Evolutionary conservation across 257 asterid genomes (phyloP), one percentile per base, ranked within the genome.

Genomic region (Capsicum baccatum): DNA sequence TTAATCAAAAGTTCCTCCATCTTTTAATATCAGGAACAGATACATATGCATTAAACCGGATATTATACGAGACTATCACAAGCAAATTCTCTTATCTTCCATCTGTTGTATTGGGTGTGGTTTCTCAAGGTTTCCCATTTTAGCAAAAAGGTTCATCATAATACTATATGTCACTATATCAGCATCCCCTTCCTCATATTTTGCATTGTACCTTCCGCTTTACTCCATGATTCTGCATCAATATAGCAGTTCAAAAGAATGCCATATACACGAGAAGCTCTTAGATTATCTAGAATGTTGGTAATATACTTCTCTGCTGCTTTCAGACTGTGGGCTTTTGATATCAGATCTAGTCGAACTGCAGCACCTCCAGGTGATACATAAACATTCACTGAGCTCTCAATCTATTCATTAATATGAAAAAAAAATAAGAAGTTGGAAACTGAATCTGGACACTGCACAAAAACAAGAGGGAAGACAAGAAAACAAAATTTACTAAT

Each of bases 1-100:
- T 86, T 89, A 87, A 64, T 76, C 82, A 90, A 10, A 71, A 90
- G 86, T 52, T 81, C 85, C 78, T 92, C 93, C 93, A 92, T 89
- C 54, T 68, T 83, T 52, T 50, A 6, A 83, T 44, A 60, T 90
- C 89, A 17, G 67, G 79, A 35, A 81, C 79, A 68, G 82, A 81
- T 35, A 85, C 86, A 67, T 84, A 89, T 0, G 88, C 88, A 47
- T 83, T 89, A 79, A 89, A 52, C 52, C 60, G 78, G 76, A 89
- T 86, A 52, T 56, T 86, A 88, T 88, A 83, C 1, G 91, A 73
- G 79, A 67, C 13, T 60, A 52, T 84, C 85, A 62, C 62, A 83
- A 35, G 2, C 5, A 58, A 58, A 90, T 84, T 69, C 87, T 89
- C 85, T 86, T 86, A 13, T 69, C 37, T 74, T 92, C 90, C 90